Evolutionary conservation across 352 stramenopile species (phyloP), one percentile per base, ranked within the genome.

Genomic region (Phytophthora tentaculata): DNA sequence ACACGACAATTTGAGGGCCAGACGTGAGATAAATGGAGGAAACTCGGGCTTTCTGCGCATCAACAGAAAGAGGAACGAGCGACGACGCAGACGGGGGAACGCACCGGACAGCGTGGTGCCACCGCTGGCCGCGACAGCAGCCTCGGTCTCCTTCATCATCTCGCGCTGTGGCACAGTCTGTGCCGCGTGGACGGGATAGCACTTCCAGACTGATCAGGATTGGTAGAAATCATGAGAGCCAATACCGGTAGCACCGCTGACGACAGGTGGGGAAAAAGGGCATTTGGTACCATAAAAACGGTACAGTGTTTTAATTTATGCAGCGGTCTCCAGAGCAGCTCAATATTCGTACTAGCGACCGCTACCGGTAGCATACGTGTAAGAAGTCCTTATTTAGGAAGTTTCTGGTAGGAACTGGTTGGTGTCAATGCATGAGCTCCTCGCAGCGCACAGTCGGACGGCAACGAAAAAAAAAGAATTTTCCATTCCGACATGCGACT

Each of bases 71-170:
- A 63, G 37, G 29, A 64, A 64, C 16, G 50, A 67, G 16, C 49
- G 47, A 14, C 35, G 28, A 16, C 6, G 22, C 19, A 56, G 37
- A 55, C 17, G 32, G 8, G 60, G 13, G 20, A 28, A 70, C 71
- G 54, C 63, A 76, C 67, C 71, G 22, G 37, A 54, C 48, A 56
- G 67, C 49, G 57, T 20, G 17, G 48, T 26, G 22, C 22, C 39
- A 14, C 43, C 39, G 22, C 22, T 52, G 35, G 51, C 44, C 17
- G 57, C 51, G 2, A 64, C 48, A 7, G 59, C 56, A 13, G 44
- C 58, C 62, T 75, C 67, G 57, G 61, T 55, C 71, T 64, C 61
- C 50, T 76, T 45, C 67, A 71, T 76, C 64, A 76, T 76, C 51
- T 66, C 64, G 37, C 32, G 54, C 29, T 67, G 49, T 59, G 68